Base-by-base conservation (phyloP, 805 yeast species). In the Yarrowia keelungensis region DNA sequence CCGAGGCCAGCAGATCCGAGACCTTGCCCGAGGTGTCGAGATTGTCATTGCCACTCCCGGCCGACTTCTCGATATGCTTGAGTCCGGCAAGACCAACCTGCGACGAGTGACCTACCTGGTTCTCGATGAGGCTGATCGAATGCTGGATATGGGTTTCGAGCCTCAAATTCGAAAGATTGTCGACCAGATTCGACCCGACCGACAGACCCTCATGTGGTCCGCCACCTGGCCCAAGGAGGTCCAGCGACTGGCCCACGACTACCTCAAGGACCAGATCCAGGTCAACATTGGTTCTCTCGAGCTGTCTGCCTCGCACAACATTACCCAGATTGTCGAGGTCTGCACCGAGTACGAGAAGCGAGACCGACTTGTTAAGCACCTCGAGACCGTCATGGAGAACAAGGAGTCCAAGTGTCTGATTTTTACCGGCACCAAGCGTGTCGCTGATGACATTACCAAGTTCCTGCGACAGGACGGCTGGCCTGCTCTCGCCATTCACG, bases 181-280 rank as follows among this genome's bases (percentile, higher is more conserved):
- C 74, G 93, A 89, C 76, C 98, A 94, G 85, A 95, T 95, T 79
- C 91, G 99, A 84, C 99, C 99, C 71, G 99, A 95, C 81, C 92
- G 98, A 85, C 99, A 95, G 84, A 95, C 99, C 71, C 85, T 94
- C 76, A 92, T 95, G 98, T 95, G 98, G 98, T 94, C 98, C 71
- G 99, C 99, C 74, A 95, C 99, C 69, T 95, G 99, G 99, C 99
- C 99, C 76, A 94, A 93, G 86, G 97, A 92, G 81, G 98, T 95
- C 72, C 96, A 94, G 84, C 85, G 88, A 74, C 85, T 95, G 78
- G 96, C 98, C 73, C 86, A 89, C 76, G 99, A 95, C 80, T 95
- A 91, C 81, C 85, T 94, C 78, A 81, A 86, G 69, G 97, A 95
- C 79, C 95, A 94, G 77, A 94, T 95, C 78, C 98, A 95, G 84